phyloP scores from a whole-genome alignment of 2,329 filamentous ascomycete genomes.

The Aureobasidium sp. region DNA sequence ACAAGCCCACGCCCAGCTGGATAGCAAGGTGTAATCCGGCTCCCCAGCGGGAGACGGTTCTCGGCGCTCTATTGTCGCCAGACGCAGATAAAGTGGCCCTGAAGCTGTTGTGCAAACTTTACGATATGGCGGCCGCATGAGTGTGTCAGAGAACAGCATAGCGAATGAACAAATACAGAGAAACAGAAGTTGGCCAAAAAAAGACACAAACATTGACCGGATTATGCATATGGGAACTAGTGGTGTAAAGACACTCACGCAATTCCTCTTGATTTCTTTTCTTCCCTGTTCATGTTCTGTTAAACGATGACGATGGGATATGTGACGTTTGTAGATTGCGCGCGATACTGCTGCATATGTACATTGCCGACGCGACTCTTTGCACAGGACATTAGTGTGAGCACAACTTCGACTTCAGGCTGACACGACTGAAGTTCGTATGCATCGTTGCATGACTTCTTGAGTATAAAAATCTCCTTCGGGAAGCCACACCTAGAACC shows the following conservation, averaged over 20 bases:
- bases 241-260: not conserved
- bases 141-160: not conserved
- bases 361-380: not conserved
- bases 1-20: conserved; percentile 12
- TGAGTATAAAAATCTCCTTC: not conserved
- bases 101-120: conserved; percentile 32
- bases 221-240: conserved; percentile 7
- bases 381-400: not conserved
- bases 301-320: not conserved
- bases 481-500: not conserved
- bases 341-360: not conserved
- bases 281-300: not conserved
- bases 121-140: conserved; percentile 24
- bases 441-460: not conserved
- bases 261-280: not conserved
- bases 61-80: conserved; percentile 38
- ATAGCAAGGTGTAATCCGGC: conserved; percentile 34
- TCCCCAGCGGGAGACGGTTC: conserved; percentile 38
- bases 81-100: conserved; percentile 37
- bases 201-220: not conserved
- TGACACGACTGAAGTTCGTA: not conserved
- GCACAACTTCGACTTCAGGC: not conserved
- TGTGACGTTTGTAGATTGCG: not conserved
- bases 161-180: not conserved
- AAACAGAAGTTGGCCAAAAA: not conserved